Evolutionary conservation across 106 monocot species (phyloP).

Genomic region (Apostasia ramifera): DNA sequence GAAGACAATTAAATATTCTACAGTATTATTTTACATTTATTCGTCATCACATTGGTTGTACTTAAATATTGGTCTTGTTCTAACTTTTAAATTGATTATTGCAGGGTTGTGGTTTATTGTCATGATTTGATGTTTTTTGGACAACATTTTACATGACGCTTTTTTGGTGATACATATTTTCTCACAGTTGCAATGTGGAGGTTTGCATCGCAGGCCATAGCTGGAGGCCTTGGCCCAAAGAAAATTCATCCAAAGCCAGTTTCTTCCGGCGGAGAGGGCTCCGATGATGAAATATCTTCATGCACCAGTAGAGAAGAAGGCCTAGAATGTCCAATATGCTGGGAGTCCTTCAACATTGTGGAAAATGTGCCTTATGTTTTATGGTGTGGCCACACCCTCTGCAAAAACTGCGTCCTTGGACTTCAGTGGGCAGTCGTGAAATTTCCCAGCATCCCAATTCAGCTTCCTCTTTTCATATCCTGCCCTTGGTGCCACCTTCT

Average conservation of each 20-base stretch:
- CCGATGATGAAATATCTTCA: conserved; percentile 52
- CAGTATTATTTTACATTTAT: too few species aligned
- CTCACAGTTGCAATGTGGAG: conserved; percentile 21
- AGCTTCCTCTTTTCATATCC: conserved; percentile 26
- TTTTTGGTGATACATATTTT: background rate
- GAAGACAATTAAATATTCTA: too few species aligned
- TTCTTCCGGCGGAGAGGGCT: conserved; percentile 24
- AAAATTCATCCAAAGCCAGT: conserved; percentile 9
- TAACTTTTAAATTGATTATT: too few species aligned
- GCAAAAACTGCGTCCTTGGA: conserved; percentile 29
- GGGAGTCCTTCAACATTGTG: conserved; percentile 29
- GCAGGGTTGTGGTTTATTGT: too few species aligned
- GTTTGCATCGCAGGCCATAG: conserved; percentile 24
- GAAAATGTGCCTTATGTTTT: conserved; percentile 28
- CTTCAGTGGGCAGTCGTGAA: conserved; percentile 24
- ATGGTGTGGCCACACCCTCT: conserved; percentile 36
- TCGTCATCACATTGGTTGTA: too few species aligned
- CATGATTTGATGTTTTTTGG: too few species aligned
- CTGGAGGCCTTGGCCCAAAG: conserved; percentile 10
- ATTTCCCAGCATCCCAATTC: conserved; percentile 19
- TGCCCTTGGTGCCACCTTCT: conserved; percentile 27
- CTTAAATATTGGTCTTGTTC: too few species aligned
- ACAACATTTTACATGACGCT: background rate
- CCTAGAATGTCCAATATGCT: conserved; percentile 30
- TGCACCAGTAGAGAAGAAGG: conserved; percentile 45